Conservation (phyloP, 306 rosid species). For the Fragaria nilgerrensis region DNA sequence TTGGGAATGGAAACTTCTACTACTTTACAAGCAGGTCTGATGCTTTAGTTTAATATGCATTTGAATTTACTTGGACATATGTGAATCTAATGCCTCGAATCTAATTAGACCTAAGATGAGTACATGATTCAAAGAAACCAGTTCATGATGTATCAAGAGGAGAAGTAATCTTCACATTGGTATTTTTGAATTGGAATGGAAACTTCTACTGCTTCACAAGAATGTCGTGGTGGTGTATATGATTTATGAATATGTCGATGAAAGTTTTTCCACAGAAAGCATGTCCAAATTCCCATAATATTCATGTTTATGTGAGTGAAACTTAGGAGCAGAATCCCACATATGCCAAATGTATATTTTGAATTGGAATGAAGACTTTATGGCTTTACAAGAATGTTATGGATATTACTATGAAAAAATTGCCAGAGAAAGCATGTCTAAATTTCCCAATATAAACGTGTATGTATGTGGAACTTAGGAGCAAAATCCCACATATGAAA, state of each 20-base stretch:
- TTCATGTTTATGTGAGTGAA: background rate
- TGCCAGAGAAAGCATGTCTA: background rate
- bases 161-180: background rate
- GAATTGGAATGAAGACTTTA: background rate
- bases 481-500: background rate
- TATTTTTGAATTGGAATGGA: background rate
- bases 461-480: background rate
- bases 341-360: background rate
- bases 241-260: background rate
- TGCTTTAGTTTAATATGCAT: conserved; percentile 1
- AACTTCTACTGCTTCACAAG: background rate
- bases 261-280: background rate
- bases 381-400: background rate
- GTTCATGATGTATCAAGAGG: background rate
- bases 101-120: background rate
- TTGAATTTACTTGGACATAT: background rate
- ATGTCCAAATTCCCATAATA: background rate
- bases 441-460: background rate
- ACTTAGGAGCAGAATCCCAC: conserved; percentile 6
- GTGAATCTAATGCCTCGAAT: background rate
- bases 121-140: background rate
- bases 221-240: background rate
- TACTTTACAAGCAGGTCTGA: background rate
- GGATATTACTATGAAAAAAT: background rate
- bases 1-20: background rate